These are phyloP conservation scores for Mucor circinelloides DNA, from an alignment of 371 early-diverging fungal genomes.

Conservation along the genomic window DNA sequence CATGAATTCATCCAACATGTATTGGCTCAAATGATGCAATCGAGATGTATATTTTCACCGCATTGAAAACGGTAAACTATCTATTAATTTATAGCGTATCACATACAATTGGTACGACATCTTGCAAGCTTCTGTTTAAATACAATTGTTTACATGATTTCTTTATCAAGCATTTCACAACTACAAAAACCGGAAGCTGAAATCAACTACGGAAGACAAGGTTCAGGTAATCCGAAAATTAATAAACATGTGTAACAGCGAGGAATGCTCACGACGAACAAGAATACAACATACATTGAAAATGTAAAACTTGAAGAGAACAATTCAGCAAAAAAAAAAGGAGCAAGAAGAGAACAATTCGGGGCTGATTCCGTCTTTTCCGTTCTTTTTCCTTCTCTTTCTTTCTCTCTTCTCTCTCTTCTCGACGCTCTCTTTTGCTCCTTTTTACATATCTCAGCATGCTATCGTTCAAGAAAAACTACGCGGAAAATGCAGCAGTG, in stretches of 20 bases:
- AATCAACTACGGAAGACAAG: conserved; percentile 10
- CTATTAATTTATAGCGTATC: neutral
- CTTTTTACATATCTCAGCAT: neutral
- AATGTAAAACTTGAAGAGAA: neutral
- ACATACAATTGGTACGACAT: neutral
- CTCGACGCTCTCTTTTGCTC: neutral
- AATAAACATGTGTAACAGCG: neutral
- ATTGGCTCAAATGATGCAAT: neutral
- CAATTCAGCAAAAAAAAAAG: neutral
- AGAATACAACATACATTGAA: neutral
- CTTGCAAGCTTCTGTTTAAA: neutral
- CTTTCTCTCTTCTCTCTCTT: neutral
- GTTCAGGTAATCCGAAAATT: neutral
- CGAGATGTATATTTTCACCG: neutral
- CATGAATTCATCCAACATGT: neutral
- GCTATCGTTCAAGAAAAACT: neutral
- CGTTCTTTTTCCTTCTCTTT: neutral
- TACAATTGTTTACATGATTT: conserved; percentile 2
- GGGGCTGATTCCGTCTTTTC: conserved; percentile 14
- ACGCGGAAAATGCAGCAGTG: neutral
- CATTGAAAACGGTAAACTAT: neutral
- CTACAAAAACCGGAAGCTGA: conserved; percentile 1
- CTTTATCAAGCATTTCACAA: neutral
- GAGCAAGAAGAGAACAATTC: conserved; percentile 1
- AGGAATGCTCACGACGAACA: neutral